Base-by-base conservation (phyloP, 257 asterid species). In the Capsicum rhomboideum region DNA sequence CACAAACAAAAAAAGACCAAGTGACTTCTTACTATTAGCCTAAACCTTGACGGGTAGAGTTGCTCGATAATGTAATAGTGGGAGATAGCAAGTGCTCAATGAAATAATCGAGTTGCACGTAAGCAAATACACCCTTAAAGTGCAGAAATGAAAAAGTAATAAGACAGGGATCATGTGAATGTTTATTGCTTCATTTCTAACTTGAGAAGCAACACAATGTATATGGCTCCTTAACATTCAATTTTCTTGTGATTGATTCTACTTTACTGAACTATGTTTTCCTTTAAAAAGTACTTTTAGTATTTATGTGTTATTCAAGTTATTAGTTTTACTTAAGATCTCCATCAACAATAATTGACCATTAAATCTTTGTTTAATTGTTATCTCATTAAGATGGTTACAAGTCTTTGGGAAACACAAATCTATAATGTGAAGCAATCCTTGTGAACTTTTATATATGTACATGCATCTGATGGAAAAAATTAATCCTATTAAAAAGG, bases 301-400 rank as follows among this genome's bases (percentile, higher is more conserved):
- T 34, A 34, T 34, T 34, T 34, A 34, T 34, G 40, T 34, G 40
- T 34, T 2, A 34, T 34, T 34, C 40, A 34, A 74, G 40, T 74
- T 2, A 40, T 37, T 37, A 18, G 10, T 44, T 40, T 68, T 68
- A 49, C 52, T 68, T 68, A 4, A 68, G 23, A 34, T 37, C 7
- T 68, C 28, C 55, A n/a, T 71, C 55, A n/a, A n/a, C 55, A 71
- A 42, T 71, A 42, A 40, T n/a, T 42, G 55, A 40, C 64, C 89
- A 85, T 85, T 90, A 89, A 83, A 34, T 4, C 34, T 9, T 55
- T 53, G 31, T 69, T 56, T 84, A 11, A 83, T 4, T 29, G 49
- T n/a, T 16, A 67, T 28, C 8, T 64, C 11, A 49, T 61, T 46
- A 12, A 42, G 23, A 29, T 69, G 37, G 18, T 53, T 40, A 78